A percentile compares a stretch with the other conserved stretches of the same genome.
phyloP scores from a whole-genome alignment of 1,139 yeast genomes.

The Sugiyamaella novakii region DNA sequence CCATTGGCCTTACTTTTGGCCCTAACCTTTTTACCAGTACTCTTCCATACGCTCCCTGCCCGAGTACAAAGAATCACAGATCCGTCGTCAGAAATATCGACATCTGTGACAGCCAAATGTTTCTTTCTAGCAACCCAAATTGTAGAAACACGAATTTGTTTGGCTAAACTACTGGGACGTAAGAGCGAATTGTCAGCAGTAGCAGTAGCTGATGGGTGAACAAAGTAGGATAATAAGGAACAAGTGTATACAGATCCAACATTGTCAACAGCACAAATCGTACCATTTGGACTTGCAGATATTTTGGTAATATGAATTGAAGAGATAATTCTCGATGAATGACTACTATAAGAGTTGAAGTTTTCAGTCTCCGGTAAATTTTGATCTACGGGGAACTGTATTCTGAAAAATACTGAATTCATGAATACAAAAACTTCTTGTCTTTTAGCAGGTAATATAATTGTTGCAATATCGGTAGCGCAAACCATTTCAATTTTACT shows the following conservation, averaged over 20 bases:
- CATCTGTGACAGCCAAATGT: slow-evolving; percentile 50
- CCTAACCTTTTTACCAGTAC: slow-evolving; percentile 30
- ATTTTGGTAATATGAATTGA: slow-evolving; percentile 29
- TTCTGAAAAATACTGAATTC: slow-evolving; percentile 59
- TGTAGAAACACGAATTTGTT: slow-evolving; percentile 24
- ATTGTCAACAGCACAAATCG: slow-evolving; percentile 37
- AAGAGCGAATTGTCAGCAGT: slow-evolving; percentile 3
- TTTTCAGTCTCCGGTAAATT: slow-evolving; percentile 16
- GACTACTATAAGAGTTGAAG: slow-evolving; percentile 29
- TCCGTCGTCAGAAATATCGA: slow-evolving; percentile 71
- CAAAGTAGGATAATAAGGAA: slow-evolving; percentile 25
- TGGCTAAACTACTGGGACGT: slow-evolving; percentile 25
- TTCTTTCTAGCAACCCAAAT: slow-evolving; percentile 43
- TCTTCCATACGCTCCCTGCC: slow-evolving; percentile 63
- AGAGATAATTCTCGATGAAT: slow-evolving; percentile 19
- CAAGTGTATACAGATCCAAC: slow-evolving; percentile 41
- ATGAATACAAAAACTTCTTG: slow-evolving; percentile 66
- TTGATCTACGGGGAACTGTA: slow-evolving; percentile 37
- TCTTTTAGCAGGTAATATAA: slow-evolving; percentile 56
- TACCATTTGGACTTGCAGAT: slow-evolving; percentile 32
- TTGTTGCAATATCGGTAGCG: slow-evolving; percentile 72
- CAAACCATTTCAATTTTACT: slow-evolving; percentile 56
- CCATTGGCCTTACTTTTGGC: slow-evolving; percentile 16
- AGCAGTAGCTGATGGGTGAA: slow-evolving; percentile 6
- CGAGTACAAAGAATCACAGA: slow-evolving; percentile 66